Evolutionary conservation across 495 filamentous ascomycete species (phyloP).

Genomic region (Aspergillus hancockii): DNA sequence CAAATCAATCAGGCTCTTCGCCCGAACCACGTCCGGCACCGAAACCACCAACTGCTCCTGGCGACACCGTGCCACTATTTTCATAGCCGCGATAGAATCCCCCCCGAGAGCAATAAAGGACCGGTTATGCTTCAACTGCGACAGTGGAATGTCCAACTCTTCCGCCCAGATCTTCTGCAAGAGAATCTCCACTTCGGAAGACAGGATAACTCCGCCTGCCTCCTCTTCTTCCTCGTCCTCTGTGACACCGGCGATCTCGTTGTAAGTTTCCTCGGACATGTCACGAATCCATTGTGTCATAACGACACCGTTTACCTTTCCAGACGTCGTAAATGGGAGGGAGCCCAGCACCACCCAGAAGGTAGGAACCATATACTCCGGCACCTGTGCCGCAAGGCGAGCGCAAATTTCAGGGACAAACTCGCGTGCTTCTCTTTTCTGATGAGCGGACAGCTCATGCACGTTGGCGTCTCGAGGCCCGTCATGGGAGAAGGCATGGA

Average conservation of each 20-base stretch:
- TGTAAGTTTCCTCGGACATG: conserved; percentile 1
- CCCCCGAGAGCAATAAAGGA: conserved; percentile 34
- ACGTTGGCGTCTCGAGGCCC: background rate
- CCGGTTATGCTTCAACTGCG: conserved; percentile 23
- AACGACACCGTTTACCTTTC: conserved; percentile 20
- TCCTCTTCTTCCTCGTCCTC: conserved; percentile 2
- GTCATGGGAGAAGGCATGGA: background rate
- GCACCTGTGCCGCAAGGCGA: conserved; percentile 5
- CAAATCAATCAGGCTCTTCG: background rate
- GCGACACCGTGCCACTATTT: conserved; percentile 2
- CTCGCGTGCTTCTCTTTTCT: background rate
- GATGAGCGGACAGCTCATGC: background rate
- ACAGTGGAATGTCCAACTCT: conserved; percentile 27
- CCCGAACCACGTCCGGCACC: background rate
- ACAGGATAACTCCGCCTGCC: conserved; percentile 9
- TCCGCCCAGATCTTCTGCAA: conserved; percentile 35
- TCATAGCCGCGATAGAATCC: conserved; percentile 35
- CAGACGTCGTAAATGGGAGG: conserved; percentile 17
- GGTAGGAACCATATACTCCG: conserved; percentile 24
- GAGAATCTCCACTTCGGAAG: conserved; percentile 22
- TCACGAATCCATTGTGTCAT: conserved; percentile 1
- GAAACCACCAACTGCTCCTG: background rate
- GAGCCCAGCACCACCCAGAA: conserved; percentile 13
- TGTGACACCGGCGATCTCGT: conserved; percentile 7
- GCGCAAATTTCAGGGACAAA: background rate